Base-by-base conservation (phyloP, 495 filamentous ascomycete species). In the Penicillium crystallinum region DNA sequence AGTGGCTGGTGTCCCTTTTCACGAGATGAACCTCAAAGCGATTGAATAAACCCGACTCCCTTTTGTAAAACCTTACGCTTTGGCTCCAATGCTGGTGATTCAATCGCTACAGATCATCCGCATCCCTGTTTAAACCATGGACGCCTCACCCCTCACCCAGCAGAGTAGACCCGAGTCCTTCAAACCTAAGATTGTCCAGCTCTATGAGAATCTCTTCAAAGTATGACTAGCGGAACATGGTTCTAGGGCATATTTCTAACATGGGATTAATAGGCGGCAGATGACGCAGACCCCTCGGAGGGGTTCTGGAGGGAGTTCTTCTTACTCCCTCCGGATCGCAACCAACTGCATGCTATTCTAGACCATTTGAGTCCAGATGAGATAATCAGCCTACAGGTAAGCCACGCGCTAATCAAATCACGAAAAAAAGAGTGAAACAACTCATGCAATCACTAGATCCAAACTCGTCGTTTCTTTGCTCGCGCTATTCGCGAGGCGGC, bases 221-320 rank as follows among this genome's bases (percentile, higher is more conserved):
- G 91, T 95, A 77, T 54, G 72, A 49, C 36, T 38, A 43, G 22
- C 33, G 47, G 11, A 54, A 23, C 19, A 31, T 22, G 2, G 2
- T 12, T 21, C 40, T 7, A n/a, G 29, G 22, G 37, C 29, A 50
- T 45, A 53, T 43, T 40, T 6, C 38, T 46, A 22, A 40, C 40
- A 18, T 23, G 29, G 54, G 29, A 51, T 38, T 9, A 27, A 29
- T 29, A 70, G 70, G 55, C 53, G 2, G 39, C 67, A 12, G 86
- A 90, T 38, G 78, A 78, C 52, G 70, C 78, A 34, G 84, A 88
- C 33, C 83, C 83, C 44, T 80, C 86, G 0, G 90, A 96, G 53
- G 93, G 91, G 8, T 99, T 97, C 71, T 99, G 93, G 95, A 79
- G 82, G 46, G 92, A 97, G 71, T 89, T 97, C 71, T 98, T 97